Evolutionary conservation across 768 basidiomycete species (phyloP).

Genomic region (Lentinula detonsa): DNA sequence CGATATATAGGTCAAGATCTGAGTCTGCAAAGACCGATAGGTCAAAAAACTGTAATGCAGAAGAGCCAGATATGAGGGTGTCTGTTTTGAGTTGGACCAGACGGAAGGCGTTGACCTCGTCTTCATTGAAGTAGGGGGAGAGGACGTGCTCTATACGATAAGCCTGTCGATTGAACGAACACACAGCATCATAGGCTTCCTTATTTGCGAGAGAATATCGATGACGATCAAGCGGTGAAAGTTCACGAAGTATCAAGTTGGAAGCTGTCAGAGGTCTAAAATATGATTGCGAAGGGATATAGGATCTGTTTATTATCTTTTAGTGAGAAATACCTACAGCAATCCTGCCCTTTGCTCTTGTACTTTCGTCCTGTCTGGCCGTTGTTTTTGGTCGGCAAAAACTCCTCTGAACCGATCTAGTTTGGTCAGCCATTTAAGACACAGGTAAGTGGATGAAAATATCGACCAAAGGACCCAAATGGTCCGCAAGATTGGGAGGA

Average conservation of each 20-base stretch:
- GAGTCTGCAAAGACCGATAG: constrained; percentile 34
- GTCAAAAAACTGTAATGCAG: constrained; percentile 47
- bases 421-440: not conserved
- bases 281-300: not conserved
- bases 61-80: constrained; percentile 47
- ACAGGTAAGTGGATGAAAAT: not conserved
- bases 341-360: not conserved
- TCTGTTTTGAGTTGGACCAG: constrained; percentile 34
- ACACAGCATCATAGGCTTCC: not conserved
- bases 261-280: not conserved
- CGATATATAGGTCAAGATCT: constrained; percentile 48
- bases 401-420: not conserved
- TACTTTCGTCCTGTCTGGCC: too few species aligned
- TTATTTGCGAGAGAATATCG: not conserved
- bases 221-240: constrained; percentile 4
- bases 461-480: not conserved
- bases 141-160: constrained; percentile 31
- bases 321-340: not conserved
- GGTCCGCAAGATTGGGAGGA: not conserved
- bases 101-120: constrained; percentile 27
- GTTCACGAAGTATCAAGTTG: constrained; percentile 1
- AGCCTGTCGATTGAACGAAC: constrained; percentile 15
- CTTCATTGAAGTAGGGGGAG: constrained; percentile 24
- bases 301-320: not conserved
- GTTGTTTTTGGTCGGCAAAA: not conserved